Base-by-base conservation (phyloP, 2,329 filamentous ascomycete genomes). In the Dryadomyces quercus-mongolicae region DNA sequence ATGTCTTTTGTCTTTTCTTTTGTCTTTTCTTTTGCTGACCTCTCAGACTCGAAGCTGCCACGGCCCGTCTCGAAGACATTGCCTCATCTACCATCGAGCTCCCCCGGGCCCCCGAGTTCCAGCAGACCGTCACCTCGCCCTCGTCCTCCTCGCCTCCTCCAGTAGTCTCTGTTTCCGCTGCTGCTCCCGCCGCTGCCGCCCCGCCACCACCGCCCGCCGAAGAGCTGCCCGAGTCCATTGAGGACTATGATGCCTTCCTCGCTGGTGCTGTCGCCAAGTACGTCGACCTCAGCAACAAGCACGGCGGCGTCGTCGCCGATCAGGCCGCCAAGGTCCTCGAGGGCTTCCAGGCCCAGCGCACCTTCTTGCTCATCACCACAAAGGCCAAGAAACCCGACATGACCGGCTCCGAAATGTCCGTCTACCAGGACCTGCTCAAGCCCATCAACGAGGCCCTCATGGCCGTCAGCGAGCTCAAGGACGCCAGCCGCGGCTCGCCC, bases 51-150 rank as follows among this genome's bases (percentile, higher is more conserved):
- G 93, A 98, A 78, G 93, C 93, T 68, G 93, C 93, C 43, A 98
- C 93, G 52, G 93, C 90, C 60, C 85, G 93, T 56, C 82, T 98
- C 55, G 93, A 98, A 74, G 93, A 98, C 69, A 95, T 98, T 65
- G 92, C 93, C 48, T 83, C 87, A 60, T 85, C 88, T 16, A 81
- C 78, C 54, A 73, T 80, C 61, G 84, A 86, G 61, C 68, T 78
- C 2, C 76, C 76, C 54, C 77, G 72, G 64, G 74, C 73, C 44
- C 69, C 76, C 58, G 68, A 71, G 34, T 69, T 74, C 40, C 68
- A 70, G 49, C 68, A 70, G 55, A 64, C 71, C 49, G 61, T 70
- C 53, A 63, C 68, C 9, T 62, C 69, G 13, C 67, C 66, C 15
- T 58, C 63, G 5, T 59, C 63, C 9, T 62, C 61, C 25, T 61